Base-by-base conservation (phyloP, 2,329 filamentous ascomycete species). In the Beauveria australis region DNA sequence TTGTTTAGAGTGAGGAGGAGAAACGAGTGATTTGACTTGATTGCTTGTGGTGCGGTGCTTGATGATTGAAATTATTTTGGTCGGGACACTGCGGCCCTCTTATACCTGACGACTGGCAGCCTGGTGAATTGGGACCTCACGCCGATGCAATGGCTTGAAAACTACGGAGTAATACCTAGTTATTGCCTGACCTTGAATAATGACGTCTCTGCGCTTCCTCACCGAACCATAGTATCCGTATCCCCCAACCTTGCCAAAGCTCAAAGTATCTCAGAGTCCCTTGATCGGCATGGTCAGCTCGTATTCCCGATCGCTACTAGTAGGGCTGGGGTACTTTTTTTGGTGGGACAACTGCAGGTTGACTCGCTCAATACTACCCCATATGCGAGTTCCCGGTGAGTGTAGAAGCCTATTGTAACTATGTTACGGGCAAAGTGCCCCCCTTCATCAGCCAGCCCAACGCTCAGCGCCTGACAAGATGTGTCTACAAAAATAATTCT, bases 281-380 rank as follows among this genome's bases (percentile, higher is more conserved):
- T 57, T 41, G 54, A 57, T 49, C 54, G 54, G 16, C 54, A 40
- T 33, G 16, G 30, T 5, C 24, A 22, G 30, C 46, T 57, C 54
- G 54, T 57, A 57, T 57, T 57, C 54, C 54, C 46, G 54, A 57
- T 48, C 44, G 33, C 19, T 37, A 37, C 33, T 37, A 37, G 33
- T 47, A 47, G 22, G 33, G 37, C 22, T 24, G 37, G 52, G 19
- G 51, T 18, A 16, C 14, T 37, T 6, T 37, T 37, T 26, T 5
- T 4, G 44, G 44, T 47, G 22, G 22, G 43, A 44, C 33, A 24
- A 24, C 22, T 24, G 22, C 19, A 14, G 22, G 19, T 24, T 47
- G 44, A 22, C 43, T 46, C 33, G 33, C 33, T 37, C 12, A 37
- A 16, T 37, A 16, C 33, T 37, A 37, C 33, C 12, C 10, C 33